Conservation (phyloP, 805 yeast species). For the Cyberlindnera xylosilytica region DNA sequence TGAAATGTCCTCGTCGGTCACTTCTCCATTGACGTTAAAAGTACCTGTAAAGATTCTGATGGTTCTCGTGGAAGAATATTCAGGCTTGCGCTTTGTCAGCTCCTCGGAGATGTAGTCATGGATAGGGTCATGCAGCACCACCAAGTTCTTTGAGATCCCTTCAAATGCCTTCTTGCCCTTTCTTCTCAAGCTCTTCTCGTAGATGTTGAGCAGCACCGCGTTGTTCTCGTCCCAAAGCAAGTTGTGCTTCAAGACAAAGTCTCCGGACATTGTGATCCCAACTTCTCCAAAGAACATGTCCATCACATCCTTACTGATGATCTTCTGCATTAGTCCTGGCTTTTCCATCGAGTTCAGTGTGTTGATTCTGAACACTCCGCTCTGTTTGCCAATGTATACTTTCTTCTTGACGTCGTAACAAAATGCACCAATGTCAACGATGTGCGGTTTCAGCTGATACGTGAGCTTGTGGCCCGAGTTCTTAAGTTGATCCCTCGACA, state of each 20-base stretch:
- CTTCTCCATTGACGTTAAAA: conserved; percentile 79
- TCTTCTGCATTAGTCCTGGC: conserved; percentile 69
- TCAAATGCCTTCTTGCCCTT: conserved; percentile 28
- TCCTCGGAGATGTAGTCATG: conserved; percentile 77
- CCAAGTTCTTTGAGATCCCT: conserved; percentile 34
- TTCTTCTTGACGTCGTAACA: conserved; percentile 60
- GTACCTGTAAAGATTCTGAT: conserved; percentile 78
- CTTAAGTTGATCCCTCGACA: conserved; percentile 34
- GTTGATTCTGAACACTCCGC: conserved; percentile 87
- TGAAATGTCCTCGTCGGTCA: conserved; percentile 48
- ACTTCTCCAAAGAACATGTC: conserved; percentile 40
- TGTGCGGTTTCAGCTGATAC: conserved; percentile 57
- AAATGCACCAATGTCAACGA: conserved; percentile 82
- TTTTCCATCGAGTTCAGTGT: conserved; percentile 89
- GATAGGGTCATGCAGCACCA: conserved; percentile 82
- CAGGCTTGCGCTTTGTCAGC: conserved; percentile 37
- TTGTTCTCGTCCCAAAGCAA: conserved; percentile 93
- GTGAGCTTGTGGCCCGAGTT: conserved; percentile 39
- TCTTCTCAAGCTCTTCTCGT: conserved; percentile 41
- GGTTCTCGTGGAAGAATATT: conserved; percentile 53
- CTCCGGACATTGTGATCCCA: conserved; percentile 30
- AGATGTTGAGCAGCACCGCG: conserved; percentile 75
- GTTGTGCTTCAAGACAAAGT: conserved; percentile 51
- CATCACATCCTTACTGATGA: conserved; percentile 57
- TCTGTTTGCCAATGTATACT: conserved; percentile 72